Evolutionary conservation across 306 rosid species (phyloP), one percentile per base, ranked within the genome.

Genomic region (Hippophae tibetana): DNA sequence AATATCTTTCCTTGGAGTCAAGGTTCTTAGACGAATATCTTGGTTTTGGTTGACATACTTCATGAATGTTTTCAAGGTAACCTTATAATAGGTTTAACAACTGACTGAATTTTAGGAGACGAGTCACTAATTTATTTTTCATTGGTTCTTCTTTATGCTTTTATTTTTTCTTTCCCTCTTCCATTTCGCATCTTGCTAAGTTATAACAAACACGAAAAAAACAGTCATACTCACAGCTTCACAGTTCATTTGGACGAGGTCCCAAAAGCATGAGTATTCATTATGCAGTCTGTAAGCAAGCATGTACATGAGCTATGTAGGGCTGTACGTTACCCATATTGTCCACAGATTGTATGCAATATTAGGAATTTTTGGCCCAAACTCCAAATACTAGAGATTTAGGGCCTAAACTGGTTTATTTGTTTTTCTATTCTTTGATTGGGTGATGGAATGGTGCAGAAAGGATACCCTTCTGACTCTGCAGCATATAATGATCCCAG

Each of bases 401-500:
- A 31, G 5, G 38, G 38, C 5, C 38, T 4, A 4, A 31, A 31
- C 38, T 26, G 26, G 42, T 27, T 42, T 49, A 27, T 7, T 70
- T 51, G 14, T 10, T 43, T 26, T 44, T 5, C 7, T 6, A 50
- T 41, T 70, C 54, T 64, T 69, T 76, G 59, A 58, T 61, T 66
- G 57, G 70, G 40, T 67, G 43, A 56, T 69, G 42, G 44, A 61
- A 60, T 67, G 67, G 25, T 71, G 85, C 96, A 92, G 99, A 78
- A 79, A 66, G 96, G 95, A 48, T 63, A 78, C 69, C 85, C 99
- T 18, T 60, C 86, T 51, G 96, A 92, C 72, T 70, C 93, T 59
- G 85, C 85, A 58, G 82, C 86, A 5, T 92, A 84, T 63, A 82
- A 56, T 58, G 99, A 92, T 81, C 99, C 99, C 52, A 72, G 85